Evolutionary conservation across 768 basidiomycete species (phyloP), one percentile per base, ranked within the genome.

Genomic region (Favolaschia claudopus): DNA sequence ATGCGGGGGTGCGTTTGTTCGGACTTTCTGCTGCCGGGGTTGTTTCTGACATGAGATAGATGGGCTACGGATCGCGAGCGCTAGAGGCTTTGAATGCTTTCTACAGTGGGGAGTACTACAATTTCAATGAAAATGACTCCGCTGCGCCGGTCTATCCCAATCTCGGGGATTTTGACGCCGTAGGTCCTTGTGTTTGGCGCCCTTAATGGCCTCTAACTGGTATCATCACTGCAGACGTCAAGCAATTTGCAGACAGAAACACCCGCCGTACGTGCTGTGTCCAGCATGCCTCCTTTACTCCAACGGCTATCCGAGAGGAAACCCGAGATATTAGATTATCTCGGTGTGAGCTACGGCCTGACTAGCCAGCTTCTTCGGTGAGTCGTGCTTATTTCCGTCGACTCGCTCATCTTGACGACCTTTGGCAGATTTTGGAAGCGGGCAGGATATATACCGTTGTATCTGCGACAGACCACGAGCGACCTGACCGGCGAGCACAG

Each of bases 401-500:
- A 24, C 3, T 27, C 10, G 13, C 19, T 22, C 36, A 38, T 45
- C 20, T 38, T 12, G 43, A 64, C 33, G 67, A 31, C 29, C 44
- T 40, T 34, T 14, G 20, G 15, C 43, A 83, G 93, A 59, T 99
- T 99, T 79, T 99, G 97, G 97, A 99, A 99, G 75, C 86, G 94
- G 20, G 88, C 89, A 1, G 92, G 93, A 13, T 99, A 91, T 71
- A 84, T 93, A 0, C 97, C 97, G 0, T 79, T 99, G 14, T 99
- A 99, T 69, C 75, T 99, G 28, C 88, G 96, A 28, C 97, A 99
- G 75, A 96, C 95, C 6, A 82, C 89, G 57, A 97, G 94, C 71
- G 95, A 97, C 67, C 81, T 99, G 47, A 99, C 97, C 0, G 97
- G 97, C 34, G 97, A 99, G 75, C 91, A 97, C 70, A 92, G 93